These are phyloP conservation scores for Colletotrichum noveboracense DNA, from an alignment of 2,329 filamentous ascomycete genomes.

Conservation along the genomic window DNA sequence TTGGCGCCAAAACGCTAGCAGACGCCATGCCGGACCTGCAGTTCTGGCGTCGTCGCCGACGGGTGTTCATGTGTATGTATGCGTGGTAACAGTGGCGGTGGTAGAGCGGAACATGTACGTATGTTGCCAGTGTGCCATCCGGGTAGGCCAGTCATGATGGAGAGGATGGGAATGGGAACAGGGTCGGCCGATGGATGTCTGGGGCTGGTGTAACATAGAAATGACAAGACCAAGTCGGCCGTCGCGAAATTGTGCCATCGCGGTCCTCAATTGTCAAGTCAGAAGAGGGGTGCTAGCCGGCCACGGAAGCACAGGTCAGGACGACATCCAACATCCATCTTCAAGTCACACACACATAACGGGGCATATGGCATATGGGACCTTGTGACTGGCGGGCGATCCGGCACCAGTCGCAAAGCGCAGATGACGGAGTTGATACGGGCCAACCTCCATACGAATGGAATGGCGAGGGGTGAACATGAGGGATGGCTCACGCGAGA, in stretches of 20 bases:
- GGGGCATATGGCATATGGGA: background rate
- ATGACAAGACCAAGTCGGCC: background rate
- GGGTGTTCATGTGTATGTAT: background rate
- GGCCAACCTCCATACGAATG: background rate
- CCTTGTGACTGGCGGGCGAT: background rate
- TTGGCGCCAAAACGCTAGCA: conserved; percentile 11
- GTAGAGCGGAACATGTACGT: background rate
- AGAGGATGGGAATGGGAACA: background rate
- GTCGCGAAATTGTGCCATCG: conserved; percentile 2
- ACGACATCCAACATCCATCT: background rate
- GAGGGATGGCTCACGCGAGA: background rate
- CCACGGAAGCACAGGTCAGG: background rate
- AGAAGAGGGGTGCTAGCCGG: background rate
- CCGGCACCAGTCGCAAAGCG: background rate
- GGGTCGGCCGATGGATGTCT: background rate
- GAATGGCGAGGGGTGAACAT: background rate
- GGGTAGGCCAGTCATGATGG: conserved; percentile 1
- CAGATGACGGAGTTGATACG: background rate
- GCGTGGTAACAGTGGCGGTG: background rate
- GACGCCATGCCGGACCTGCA: conserved; percentile 21
- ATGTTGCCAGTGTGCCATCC: background rate
- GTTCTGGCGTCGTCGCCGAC: conserved; percentile 1
- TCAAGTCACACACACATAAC: background rate
- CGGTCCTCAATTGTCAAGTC: conserved; percentile 7
- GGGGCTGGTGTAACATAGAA: conserved; percentile 1